These are phyloP conservation scores for Herpetomonas tarakana DNA, from an alignment of 208 protist species.

Conservation along the genomic window DNA sequence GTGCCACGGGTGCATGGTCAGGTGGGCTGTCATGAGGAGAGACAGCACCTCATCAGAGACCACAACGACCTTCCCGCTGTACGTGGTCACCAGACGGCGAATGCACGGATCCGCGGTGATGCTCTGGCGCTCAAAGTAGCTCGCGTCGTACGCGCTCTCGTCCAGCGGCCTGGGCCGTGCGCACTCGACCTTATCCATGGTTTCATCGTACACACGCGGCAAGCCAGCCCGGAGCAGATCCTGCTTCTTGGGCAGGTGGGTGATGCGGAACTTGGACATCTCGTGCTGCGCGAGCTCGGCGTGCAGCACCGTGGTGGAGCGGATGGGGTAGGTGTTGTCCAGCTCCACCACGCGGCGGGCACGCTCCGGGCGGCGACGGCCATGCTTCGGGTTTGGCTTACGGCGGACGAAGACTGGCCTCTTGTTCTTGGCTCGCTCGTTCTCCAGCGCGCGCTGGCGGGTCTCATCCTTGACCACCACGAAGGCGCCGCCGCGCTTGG, in stretches of 20 bases:
- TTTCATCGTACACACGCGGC: conserved; percentile 60
- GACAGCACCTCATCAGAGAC: conserved; percentile 82
- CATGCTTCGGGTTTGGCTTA: conserved; percentile 22
- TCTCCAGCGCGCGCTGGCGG: conserved; percentile 64
- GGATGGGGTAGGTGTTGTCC: neutral
- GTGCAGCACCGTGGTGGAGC: conserved; percentile 7
- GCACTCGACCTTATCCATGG: conserved; percentile 46
- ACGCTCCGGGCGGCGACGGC: conserved; percentile 23
- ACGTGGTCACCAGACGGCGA: conserved; percentile 37
- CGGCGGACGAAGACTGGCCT: conserved; percentile 15
- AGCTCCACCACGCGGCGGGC: conserved; percentile 3
- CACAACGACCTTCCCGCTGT: conserved; percentile 53
- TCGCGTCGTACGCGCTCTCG: conserved; percentile 30
- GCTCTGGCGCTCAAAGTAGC: conserved; percentile 31
- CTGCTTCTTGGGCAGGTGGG: conserved; percentile 18
- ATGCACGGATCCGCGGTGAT: conserved; percentile 49
- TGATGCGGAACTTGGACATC: conserved; percentile 28
- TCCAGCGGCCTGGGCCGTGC: conserved; percentile 40
- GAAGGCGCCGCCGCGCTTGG: conserved; percentile 43
- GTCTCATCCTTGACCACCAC: conserved; percentile 62
- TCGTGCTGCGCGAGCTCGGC: conserved; percentile 31
- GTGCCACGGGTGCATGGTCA: conserved; percentile 85
- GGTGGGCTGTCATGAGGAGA: conserved; percentile 73
- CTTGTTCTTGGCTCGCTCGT: conserved; percentile 39
- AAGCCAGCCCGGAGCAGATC: conserved; percentile 58